phyloP scores from a whole-genome alignment of 768 basidiomycete genomes.

The Phanerochaete sordida region DNA sequence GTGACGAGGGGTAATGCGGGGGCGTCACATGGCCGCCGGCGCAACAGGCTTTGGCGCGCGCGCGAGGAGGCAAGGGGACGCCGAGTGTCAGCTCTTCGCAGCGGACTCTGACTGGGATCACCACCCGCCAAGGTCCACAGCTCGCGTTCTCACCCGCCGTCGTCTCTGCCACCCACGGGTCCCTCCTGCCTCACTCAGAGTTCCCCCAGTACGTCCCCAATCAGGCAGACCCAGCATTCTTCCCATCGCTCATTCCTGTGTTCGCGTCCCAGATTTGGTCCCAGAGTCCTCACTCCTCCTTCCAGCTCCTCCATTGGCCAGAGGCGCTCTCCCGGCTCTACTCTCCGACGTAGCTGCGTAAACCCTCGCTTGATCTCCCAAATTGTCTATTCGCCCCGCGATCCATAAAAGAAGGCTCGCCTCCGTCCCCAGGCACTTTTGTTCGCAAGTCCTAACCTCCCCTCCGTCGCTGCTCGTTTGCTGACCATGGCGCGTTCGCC shows the following conservation, averaged over 20 bases:
- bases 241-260: conserved; percentile 11
- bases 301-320: conserved; percentile 2
- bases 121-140: background rate
- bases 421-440: conserved; percentile 1
- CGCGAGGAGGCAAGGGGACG: background rate
- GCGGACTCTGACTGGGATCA: background rate
- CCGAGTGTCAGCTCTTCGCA: background rate
- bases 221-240: conserved; percentile 1
- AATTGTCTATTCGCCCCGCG: conserved; percentile 3
- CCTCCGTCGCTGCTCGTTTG: background rate
- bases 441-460: conserved; percentile 12
- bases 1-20: background rate
- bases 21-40: background rate
- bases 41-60: background rate
- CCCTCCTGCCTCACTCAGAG: too few species aligned
- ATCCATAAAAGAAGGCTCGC: conserved; percentile 6
- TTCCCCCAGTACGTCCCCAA: background rate
- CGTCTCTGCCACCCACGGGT: background rate
- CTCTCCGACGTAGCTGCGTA: background rate
- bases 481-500: conserved; percentile 16
- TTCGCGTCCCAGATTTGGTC: conserved; percentile 16
- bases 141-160: background rate
- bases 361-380: conserved; percentile 6
- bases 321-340: background rate
- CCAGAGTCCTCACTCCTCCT: conserved; percentile 13